Percentiles rank a stretch among this genome's conserved stretches.
Conservation (phyloP, 1,139 yeast species). For the Taiozyma onychis region DNA sequence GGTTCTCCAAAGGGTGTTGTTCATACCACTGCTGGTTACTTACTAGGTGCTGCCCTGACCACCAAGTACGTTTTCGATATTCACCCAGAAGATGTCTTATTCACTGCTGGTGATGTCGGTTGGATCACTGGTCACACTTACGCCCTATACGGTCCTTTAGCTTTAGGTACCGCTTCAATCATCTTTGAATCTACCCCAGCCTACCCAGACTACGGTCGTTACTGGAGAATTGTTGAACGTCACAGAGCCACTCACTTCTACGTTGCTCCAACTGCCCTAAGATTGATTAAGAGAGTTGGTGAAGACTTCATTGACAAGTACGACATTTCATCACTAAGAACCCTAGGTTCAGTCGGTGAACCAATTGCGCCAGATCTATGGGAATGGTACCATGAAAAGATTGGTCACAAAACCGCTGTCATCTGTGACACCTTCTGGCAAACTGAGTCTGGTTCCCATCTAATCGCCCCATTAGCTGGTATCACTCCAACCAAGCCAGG, state of each 20-base stretch:
- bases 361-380: constrained; percentile 97
- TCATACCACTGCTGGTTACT: constrained; percentile 90
- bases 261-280: constrained; percentile 96
- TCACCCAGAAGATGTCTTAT: constrained; percentile 80
- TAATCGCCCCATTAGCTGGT: constrained; percentile 95
- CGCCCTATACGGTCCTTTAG: constrained; percentile 89
- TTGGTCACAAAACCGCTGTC: constrained; percentile 83
- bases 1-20: constrained; percentile 99
- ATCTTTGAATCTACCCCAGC: constrained; percentile 98
- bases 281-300: constrained; percentile 93
- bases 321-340: constrained; percentile 86
- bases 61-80: constrained; percentile 92
- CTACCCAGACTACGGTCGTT: constrained; percentile 92
- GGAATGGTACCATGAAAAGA: constrained; percentile 95
- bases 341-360: constrained; percentile 97
- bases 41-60: constrained; percentile 91
- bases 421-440: constrained; percentile 98
- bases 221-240: constrained; percentile 93
- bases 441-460: constrained; percentile 95
- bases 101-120: constrained; percentile 98
- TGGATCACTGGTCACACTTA: constrained; percentile 99
- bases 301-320: constrained; percentile 77
- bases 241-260: constrained; percentile 95
- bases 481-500: constrained; percentile 96
- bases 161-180: constrained; percentile 83